phyloP scores from a whole-genome alignment of 805 yeast species.

The Candida boleticola region DNA sequence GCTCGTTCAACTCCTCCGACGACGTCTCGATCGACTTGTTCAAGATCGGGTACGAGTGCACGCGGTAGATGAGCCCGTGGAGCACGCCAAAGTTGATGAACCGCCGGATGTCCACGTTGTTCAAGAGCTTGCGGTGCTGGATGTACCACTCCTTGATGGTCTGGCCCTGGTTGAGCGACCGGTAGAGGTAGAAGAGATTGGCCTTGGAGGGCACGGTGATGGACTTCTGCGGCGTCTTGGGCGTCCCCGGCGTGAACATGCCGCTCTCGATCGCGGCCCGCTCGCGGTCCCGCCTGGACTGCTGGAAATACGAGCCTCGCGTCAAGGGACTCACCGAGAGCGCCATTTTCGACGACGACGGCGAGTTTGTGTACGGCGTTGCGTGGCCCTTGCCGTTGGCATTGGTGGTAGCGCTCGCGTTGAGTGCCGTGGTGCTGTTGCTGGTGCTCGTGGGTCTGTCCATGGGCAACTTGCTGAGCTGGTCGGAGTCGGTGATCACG shows the following conservation, averaged over 20 bases:
- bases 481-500: slow-evolving; percentile 45
- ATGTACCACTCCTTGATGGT: slow-evolving; percentile 79
- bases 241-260: background rate
- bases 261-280: background rate
- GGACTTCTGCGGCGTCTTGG: slow-evolving; percentile 2
- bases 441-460: background rate
- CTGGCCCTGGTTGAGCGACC: slow-evolving; percentile 75
- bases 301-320: slow-evolving; percentile 4
- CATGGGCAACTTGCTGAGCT: slow-evolving; percentile 8
- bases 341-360: slow-evolving; percentile 4
- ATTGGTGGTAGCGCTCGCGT: background rate
- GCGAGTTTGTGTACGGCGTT: slow-evolving; percentile 8
- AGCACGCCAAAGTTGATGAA: slow-evolving; percentile 85
- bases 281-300: background rate
- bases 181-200: slow-evolving; percentile 66
- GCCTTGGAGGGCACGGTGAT: slow-evolving; percentile 58
- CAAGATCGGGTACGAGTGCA: slow-evolving; percentile 70
- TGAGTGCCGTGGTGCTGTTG: background rate
- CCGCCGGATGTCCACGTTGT: slow-evolving; percentile 75
- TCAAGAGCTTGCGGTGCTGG: slow-evolving; percentile 56
- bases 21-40: slow-evolving; percentile 35
- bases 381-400: background rate
- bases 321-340: slow-evolving; percentile 10
- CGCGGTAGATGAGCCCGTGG: slow-evolving; percentile 78
- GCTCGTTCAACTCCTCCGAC: slow-evolving; percentile 16